Percentiles rank a stretch among this genome's conserved stretches.
These are phyloP conservation scores for Closterium sp. DNA, from an alignment of 139 green algal species.

Conservation along the genomic window DNA sequence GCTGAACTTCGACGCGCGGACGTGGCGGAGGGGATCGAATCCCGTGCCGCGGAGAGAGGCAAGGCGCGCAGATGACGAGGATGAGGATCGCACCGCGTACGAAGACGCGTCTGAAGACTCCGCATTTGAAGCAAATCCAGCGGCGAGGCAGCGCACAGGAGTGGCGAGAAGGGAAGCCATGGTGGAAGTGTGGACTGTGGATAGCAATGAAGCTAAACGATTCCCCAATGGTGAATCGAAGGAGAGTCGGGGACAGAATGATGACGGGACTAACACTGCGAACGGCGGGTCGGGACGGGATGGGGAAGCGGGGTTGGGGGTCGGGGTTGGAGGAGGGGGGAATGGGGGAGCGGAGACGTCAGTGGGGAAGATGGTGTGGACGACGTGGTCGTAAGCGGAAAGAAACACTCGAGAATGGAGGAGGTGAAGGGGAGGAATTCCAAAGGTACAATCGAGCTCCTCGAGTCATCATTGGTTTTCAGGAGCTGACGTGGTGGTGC, in stretches of 20 bases:
- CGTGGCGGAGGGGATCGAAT: not conserved
- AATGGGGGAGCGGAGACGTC: no score
- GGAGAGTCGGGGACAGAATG: not conserved
- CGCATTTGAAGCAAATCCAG: not conserved
- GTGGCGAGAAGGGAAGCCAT: not conserved
- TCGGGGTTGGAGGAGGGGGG: no score
- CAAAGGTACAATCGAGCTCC: not conserved
- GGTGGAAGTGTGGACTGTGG: not conserved
- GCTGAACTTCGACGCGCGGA: not conserved
- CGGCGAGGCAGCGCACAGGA: not conserved
- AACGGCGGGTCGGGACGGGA: no score
- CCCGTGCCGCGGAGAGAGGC: not conserved
- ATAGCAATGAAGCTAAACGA: not conserved
- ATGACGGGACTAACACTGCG: not conserved
- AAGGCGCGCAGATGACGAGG: not conserved
- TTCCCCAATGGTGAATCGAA: not conserved
- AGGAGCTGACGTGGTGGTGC: not conserved
- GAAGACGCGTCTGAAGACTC: not conserved
- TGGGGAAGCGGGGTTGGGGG: no score
- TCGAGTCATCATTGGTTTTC: not conserved
- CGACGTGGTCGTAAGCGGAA: not conserved
- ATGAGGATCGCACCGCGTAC: not conserved
- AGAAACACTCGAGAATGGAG: not conserved
- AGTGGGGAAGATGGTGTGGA: not conserved
- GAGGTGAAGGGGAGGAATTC: not conserved